Evolutionary conservation across 805 yeast species (phyloP), one percentile per base, ranked within the genome.

Genomic region (Hanseniaspora clermontiae): DNA sequence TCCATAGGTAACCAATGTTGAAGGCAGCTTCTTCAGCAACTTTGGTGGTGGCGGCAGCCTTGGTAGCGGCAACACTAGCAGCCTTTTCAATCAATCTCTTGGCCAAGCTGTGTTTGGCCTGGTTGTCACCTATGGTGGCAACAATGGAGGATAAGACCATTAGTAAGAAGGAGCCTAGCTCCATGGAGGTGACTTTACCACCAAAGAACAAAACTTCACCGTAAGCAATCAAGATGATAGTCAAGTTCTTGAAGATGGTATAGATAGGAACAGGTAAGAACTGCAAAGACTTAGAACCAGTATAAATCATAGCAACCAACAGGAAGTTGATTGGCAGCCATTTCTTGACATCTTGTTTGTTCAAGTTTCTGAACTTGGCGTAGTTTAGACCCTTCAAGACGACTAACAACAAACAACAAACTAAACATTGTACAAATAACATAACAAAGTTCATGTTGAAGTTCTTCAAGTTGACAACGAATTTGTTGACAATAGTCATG

Each of bases 181-280:
- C 89, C 93, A 90, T 83, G 40, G 90, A 71, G 55, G 96, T 82
- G 64, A 91, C 96, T 60, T 76, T 72, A 61, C 97, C 97, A 60
- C 96, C 96, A 66, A 91, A 93, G 95, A 96, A 91, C 60, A 93
- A 64, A 38, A 91, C 97, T 74, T 93, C 98, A 75, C 97, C 97
- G 70, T 93, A 93, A 38, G 98, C 97, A 70, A 93, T 93, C 68
- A 93, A 75, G 62, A 93, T 91, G 68, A 93, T 93, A 60, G 98
- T 91, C 72, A 93, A 80, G 74, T 93, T 93, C 79, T 93, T 93
- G 84, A 93, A 93, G 64, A 93, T 91, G 61, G 98, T 93, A 78
- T 89, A 93, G 58, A 93, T 95, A 54, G 98, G 98, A 59, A 93
- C 90, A 53, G 91, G 76, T 67, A 93, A 80, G 73, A 73, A 88